phyloP scores from a whole-genome alignment of 495 filamentous ascomycete species.

The Aspergillus incahuasiensis region DNA sequence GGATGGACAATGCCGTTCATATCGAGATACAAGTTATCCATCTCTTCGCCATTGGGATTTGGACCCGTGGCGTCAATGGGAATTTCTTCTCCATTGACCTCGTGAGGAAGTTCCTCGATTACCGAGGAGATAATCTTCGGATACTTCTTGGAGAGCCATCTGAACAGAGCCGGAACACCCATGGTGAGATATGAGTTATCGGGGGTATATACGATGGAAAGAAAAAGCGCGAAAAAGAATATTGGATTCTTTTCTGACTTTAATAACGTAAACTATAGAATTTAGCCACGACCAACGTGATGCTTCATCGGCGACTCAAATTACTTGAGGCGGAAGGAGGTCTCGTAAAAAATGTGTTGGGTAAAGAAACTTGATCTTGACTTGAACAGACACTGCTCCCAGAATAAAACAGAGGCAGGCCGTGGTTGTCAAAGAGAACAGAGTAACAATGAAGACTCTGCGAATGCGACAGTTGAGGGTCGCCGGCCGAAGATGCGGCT shows the following conservation, averaged over 20 bases:
- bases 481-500: slow-evolving; percentile 5
- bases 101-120: slow-evolving; percentile 74
- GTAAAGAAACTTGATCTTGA: neutral
- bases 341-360: neutral
- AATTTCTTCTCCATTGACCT: slow-evolving; percentile 72
- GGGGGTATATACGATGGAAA: neutral
- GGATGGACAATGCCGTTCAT: slow-evolving; percentile 99
- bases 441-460: slow-evolving; percentile 19
- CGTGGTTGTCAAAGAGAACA: slow-evolving; percentile 1
- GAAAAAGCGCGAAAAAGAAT: neutral
- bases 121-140: slow-evolving; percentile 93
- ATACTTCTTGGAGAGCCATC: slow-evolving; percentile 93
- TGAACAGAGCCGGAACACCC: slow-evolving; percentile 91
- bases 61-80: slow-evolving; percentile 78
- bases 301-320: slow-evolving; percentile 16
- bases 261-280: slow-evolving; percentile 1
- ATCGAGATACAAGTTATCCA: slow-evolving; percentile 96
- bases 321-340: neutral
- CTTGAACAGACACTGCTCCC: slow-evolving; percentile 4
- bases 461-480: slow-evolving; percentile 14
- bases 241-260: slow-evolving; percentile 7
- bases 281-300: slow-evolving; percentile 8
- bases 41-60: slow-evolving; percentile 97
- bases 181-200: slow-evolving; percentile 47
- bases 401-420: slow-evolving; percentile 2